Conservation (phyloP, 2,329 filamentous ascomycete species). For the Pseudofabraea citricarpa region DNA sequence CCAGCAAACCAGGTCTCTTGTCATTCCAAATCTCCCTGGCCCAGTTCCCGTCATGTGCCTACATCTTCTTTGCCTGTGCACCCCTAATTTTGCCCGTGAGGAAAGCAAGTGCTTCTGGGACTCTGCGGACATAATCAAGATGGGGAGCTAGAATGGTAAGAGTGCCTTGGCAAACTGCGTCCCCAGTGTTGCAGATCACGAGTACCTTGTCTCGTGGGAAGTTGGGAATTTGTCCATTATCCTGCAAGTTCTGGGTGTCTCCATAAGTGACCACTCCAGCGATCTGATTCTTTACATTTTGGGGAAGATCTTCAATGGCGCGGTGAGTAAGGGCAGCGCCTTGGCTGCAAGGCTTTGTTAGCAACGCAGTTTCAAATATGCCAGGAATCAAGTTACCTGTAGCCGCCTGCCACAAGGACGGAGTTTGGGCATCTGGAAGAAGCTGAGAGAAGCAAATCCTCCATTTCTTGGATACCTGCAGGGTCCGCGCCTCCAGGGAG, state of each 20-base stretch:
- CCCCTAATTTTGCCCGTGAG: constrained; percentile 4
- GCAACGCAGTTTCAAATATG: neutral
- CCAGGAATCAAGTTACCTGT: constrained; percentile 7
- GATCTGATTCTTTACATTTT: constrained; percentile 22
- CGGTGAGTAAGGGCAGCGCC: constrained; percentile 35
- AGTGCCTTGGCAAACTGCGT: constrained; percentile 42
- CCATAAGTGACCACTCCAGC: constrained; percentile 34
- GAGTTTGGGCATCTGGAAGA: constrained; percentile 28
- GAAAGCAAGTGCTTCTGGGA: constrained; percentile 29
- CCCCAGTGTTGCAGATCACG: constrained; percentile 42
- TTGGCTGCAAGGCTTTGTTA: constrained; percentile 21
- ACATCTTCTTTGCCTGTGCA: neutral
- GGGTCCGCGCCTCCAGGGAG: constrained; percentile 11
- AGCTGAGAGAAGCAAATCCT: constrained; percentile 24
- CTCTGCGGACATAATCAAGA: constrained; percentile 29
- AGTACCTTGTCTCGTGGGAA: constrained; percentile 26
- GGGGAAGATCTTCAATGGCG: constrained; percentile 27
- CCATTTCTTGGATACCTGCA: constrained; percentile 10
- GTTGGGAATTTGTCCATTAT: constrained; percentile 27
- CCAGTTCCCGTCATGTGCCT: too few species aligned
- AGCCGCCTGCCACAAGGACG: constrained; percentile 31
- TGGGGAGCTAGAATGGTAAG: constrained; percentile 33
- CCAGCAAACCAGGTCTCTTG: too few species aligned
- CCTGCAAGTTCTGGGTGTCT: constrained; percentile 32
- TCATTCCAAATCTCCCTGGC: too few species aligned